Conservation (phyloP, 2,329 filamentous ascomycete species). For the Lomentospora prolificans region DNA sequence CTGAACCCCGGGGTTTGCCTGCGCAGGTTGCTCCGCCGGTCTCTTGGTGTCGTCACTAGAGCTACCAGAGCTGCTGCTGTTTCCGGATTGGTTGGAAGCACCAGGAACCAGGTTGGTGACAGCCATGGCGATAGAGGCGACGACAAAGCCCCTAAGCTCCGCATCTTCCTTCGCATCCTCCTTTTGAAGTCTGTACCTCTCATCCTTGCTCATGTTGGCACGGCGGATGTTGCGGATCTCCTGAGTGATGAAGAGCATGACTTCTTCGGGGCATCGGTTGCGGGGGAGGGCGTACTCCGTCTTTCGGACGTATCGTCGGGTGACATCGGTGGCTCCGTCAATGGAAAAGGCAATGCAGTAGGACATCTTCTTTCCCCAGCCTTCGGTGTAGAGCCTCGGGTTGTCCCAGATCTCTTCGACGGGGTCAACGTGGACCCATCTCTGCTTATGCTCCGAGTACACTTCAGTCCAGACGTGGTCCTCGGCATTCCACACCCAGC, state of each 20-base stretch:
- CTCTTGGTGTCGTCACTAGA: constrained; percentile 47
- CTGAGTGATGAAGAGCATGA: constrained; percentile 81
- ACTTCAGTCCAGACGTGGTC: constrained; percentile 98
- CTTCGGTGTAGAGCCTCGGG: constrained; percentile 82
- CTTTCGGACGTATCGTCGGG: constrained; percentile 61
- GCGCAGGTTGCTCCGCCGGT: constrained; percentile 46
- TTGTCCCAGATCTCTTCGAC: constrained; percentile 96
- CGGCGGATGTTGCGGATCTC: constrained; percentile 83
- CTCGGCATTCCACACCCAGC: constrained; percentile 98
- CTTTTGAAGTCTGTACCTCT: constrained; percentile 71
- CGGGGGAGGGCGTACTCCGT: constrained; percentile 63
- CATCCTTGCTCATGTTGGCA: constrained; percentile 74
- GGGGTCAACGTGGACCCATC: constrained; percentile 94
- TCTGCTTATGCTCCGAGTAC: constrained; percentile 84
- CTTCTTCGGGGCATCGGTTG: constrained; percentile 75
- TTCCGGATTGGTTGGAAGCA: constrained; percentile 16
- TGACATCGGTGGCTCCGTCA: constrained; percentile 64
- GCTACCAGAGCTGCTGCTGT: constrained; percentile 16
- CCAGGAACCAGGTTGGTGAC: constrained; percentile 58
- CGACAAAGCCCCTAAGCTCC: constrained; percentile 65
- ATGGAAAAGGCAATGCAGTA: constrained; percentile 96
- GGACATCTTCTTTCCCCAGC: constrained; percentile 92
- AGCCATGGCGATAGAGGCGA: constrained; percentile 62
- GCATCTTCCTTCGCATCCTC: constrained; percentile 68
- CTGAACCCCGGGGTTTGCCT: not conserved